A percentile compares a stretch with the other conserved stretches of the same genome.
Conservation (phyloP, 108 stramenopile genomes). For the Nannochloropsis oceanica region DNA sequence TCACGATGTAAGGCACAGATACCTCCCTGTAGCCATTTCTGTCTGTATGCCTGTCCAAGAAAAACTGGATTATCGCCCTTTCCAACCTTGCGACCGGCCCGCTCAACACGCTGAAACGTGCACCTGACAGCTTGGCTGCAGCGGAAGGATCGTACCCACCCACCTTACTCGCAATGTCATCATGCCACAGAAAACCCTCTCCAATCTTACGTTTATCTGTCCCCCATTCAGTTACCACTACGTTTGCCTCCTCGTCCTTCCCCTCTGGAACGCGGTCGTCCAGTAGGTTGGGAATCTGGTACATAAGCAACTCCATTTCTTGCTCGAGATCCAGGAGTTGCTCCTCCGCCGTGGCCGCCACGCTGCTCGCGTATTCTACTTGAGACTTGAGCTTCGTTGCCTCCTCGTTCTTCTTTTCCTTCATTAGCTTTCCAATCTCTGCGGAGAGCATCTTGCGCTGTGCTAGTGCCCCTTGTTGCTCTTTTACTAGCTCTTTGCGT, state of each 20-base stretch:
- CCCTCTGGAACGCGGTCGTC: constrained; percentile 79
- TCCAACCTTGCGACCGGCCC: constrained; percentile 71
- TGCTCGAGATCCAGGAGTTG: constrained; percentile 42
- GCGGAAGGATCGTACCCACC: constrained; percentile 65
- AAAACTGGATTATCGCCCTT: constrained; percentile 78
- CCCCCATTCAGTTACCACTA: constrained; percentile 63
- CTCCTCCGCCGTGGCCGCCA: constrained; percentile 28
- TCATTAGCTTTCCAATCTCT: constrained; percentile 38
- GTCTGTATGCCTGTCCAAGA: constrained; percentile 65
- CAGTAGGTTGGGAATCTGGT: constrained; percentile 73
- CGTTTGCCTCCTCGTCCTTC: constrained; percentile 58
- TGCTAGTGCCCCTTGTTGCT: constrained; percentile 23
- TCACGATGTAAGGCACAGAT: constrained; percentile 66
- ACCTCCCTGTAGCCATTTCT: constrained; percentile 77
- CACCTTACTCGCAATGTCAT: constrained; percentile 69
- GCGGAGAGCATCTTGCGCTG: constrained; percentile 26
- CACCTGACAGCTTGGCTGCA: constrained; percentile 73
- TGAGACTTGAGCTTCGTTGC: constrained; percentile 22
- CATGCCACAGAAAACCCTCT: constrained; percentile 76
- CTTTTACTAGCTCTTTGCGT: constrained; percentile 22
- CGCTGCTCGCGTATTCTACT: constrained; percentile 20
- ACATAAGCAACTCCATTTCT: constrained; percentile 50
- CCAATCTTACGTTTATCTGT: constrained; percentile 54
- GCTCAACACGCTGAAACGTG: constrained; percentile 72
- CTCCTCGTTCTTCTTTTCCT: constrained; percentile 14